These are phyloP conservation scores for Canavalia ensiformis DNA, from an alignment of 306 rosid species.

Conservation along the genomic window DNA sequence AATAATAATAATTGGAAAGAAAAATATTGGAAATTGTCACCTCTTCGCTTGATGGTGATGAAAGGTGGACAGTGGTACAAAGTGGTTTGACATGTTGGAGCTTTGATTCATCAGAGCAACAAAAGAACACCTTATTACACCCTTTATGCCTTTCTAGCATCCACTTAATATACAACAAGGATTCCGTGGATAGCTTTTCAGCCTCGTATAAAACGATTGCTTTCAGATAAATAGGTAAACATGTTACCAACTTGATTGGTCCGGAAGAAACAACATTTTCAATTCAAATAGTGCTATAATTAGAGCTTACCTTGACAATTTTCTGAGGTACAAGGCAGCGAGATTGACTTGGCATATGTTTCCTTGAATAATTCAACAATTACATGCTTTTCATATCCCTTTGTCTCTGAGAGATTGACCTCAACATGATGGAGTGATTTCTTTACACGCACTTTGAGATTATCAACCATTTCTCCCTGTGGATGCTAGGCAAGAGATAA, in stretches of 20 bases:
- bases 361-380: slow-evolving; percentile 76
- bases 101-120: slow-evolving; percentile 83
- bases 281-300: background rate
- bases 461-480: slow-evolving; percentile 75
- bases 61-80: slow-evolving; percentile 70
- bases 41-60: slow-evolving; percentile 76
- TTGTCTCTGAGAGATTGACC: slow-evolving; percentile 76
- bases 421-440: slow-evolving; percentile 74
- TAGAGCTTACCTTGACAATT: slow-evolving; percentile 68
- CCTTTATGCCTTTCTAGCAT: slow-evolving; percentile 75
- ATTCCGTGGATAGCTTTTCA: slow-evolving; percentile 75
- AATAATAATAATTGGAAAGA: background rate
- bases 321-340: slow-evolving; percentile 57
- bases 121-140: slow-evolving; percentile 77
- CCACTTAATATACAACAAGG: slow-evolving; percentile 79
- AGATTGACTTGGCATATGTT: slow-evolving; percentile 45
- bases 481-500: background rate
- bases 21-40: slow-evolving; percentile 43
- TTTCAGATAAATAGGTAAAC: slow-evolving; percentile 23
- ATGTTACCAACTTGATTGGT: background rate
- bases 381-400: slow-evolving; percentile 83
- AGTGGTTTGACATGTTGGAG: slow-evolving; percentile 69
- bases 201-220: slow-evolving; percentile 78
- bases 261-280: background rate
- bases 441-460: slow-evolving; percentile 62